Conservation (phyloP, 2,329 filamentous ascomycete species). For the Lachnellula arida region DNA sequence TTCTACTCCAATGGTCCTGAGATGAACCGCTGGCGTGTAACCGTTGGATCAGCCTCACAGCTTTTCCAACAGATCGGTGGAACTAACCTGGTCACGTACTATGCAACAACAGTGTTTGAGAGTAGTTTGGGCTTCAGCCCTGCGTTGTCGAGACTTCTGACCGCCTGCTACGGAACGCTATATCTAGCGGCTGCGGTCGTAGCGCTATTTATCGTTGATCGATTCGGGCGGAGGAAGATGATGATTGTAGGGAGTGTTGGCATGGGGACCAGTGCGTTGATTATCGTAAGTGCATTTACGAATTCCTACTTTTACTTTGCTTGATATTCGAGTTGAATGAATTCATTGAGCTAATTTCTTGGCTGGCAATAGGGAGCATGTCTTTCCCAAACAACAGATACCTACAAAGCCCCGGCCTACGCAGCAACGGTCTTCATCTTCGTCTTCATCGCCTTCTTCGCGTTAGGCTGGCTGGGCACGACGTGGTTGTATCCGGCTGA, state of each 20-base stretch:
- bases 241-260: slow-evolving; percentile 51
- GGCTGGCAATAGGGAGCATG: not conserved
- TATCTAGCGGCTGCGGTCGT: slow-evolving; percentile 46
- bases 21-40: slow-evolving; percentile 49
- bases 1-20: not conserved
- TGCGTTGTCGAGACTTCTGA: not conserved
- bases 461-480: slow-evolving; percentile 44
- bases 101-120: slow-evolving; percentile 50
- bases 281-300: not conserved
- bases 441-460: slow-evolving; percentile 51
- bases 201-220: slow-evolving; percentile 50
- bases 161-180: not conserved
- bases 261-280: slow-evolving; percentile 31
- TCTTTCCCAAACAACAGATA: not conserved
- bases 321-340: not conserved
- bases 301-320: no score
- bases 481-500: slow-evolving; percentile 45
- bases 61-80: slow-evolving; percentile 50
- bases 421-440: slow-evolving; percentile 60
- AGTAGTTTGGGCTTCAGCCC: slow-evolving; percentile 40
- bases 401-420: slow-evolving; percentile 36
- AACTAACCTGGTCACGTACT: slow-evolving; percentile 48
- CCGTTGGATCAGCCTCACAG: slow-evolving; percentile 51
- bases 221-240: slow-evolving; percentile 42
- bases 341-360: no score